Conservation (phyloP, 139 green algal species). For the Closterium sp. region DNA sequence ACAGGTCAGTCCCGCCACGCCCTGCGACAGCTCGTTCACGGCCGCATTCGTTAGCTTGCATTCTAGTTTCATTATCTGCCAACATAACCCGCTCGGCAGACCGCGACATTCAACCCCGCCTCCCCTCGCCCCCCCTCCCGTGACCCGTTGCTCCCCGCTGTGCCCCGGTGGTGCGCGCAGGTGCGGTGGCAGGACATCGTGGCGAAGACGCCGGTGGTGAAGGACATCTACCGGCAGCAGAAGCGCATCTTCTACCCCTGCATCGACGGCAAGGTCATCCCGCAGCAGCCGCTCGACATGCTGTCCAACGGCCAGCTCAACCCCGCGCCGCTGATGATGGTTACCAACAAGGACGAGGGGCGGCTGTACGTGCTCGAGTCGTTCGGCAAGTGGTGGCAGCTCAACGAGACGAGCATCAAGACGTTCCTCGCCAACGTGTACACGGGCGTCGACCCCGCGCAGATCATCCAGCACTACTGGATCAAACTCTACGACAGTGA, state of each 20-base stretch:
- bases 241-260: background rate
- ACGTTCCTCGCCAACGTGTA: slow-evolving; percentile 2
- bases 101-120: background rate
- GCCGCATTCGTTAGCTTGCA: too few species aligned
- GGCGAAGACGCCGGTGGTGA: slow-evolving; percentile 5
- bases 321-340: slow-evolving; percentile 3
- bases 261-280: slow-evolving; percentile 2
- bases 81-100: background rate
- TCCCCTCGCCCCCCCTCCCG: background rate
- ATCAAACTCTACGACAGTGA: slow-evolving; percentile 8
- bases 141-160: too few species aligned
- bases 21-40: background rate
- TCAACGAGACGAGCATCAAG: background rate
- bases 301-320: background rate
- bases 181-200: background rate
- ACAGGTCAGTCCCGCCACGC: background rate
- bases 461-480: slow-evolving; percentile 14
- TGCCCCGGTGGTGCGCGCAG: too few species aligned
- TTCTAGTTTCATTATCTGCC: background rate
- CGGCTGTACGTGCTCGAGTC: slow-evolving; percentile 1
- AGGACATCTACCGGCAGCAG: slow-evolving; percentile 4
- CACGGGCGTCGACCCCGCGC: background rate
- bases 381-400: background rate
- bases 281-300: slow-evolving; percentile 7
- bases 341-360: background rate